A percentile compares a stretch with the other conserved stretches of the same genome.
phyloP scores from a whole-genome alignment of 306 rosid species.

The Arachis stenosperma region DNA sequence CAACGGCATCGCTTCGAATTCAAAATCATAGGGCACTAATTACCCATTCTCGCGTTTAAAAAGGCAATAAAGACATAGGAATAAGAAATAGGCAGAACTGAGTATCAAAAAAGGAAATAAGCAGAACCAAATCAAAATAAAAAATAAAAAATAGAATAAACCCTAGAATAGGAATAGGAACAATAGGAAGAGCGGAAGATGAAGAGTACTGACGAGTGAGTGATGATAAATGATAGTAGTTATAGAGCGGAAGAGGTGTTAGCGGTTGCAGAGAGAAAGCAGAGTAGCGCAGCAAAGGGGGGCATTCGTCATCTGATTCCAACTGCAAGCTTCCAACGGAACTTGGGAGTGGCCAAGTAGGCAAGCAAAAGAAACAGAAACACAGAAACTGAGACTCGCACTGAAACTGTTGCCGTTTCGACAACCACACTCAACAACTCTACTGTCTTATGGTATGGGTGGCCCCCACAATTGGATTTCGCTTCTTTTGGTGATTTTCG shows the following conservation, averaged over 20 bases:
- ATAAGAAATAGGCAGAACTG: not conserved
- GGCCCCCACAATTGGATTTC: not conserved
- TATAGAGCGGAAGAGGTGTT: constrained; percentile 14
- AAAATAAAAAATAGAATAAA: not conserved
- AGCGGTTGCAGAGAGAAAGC: not conserved
- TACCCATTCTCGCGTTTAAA: not conserved
- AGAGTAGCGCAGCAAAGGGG: not conserved
- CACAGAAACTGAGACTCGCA: not conserved
- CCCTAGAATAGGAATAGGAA: constrained; percentile 33
- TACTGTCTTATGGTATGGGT: too few relatives aligned
- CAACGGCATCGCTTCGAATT: not conserved
- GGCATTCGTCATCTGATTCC: constrained; percentile 3
- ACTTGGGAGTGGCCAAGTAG: not conserved
- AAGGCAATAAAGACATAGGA: not conserved
- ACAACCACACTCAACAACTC: too few relatives aligned
- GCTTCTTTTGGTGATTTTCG: not conserved
- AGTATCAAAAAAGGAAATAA: not conserved
- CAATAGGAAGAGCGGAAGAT: constrained; percentile 12
- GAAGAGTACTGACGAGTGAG: constrained; percentile 36
- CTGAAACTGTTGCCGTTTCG: not conserved
- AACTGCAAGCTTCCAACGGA: not conserved
- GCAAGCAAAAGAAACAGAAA: not conserved
- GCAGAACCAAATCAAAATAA: not conserved
- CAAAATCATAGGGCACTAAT: not conserved
- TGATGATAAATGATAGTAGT: not conserved